These are phyloP conservation scores for Nissolia schottii DNA, from an alignment of 306 rosid species.

Conservation along the genomic window DNA sequence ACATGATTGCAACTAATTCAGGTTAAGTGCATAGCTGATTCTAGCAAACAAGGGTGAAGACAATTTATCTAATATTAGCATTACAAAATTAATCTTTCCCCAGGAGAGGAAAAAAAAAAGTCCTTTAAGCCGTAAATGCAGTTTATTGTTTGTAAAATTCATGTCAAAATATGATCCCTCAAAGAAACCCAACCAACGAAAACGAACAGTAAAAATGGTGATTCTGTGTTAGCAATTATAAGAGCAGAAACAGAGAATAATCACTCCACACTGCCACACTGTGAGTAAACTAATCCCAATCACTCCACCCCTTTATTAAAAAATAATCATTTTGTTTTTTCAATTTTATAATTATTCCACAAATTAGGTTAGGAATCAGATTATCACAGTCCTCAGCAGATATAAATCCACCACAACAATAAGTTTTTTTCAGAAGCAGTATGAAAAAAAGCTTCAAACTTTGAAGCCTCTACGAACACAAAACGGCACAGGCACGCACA, in stretches of 20 bases:
- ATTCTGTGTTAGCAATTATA: constrained; percentile 1
- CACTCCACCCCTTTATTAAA: not conserved
- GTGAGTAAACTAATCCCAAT: not conserved
- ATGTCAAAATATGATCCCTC: not conserved
- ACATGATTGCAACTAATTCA: not conserved
- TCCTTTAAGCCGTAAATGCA: constrained; percentile 5
- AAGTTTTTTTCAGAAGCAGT: not conserved
- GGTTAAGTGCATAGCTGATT: not conserved
- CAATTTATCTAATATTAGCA: constrained; percentile 5
- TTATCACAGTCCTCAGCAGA: constrained; percentile 17
- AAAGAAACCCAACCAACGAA: constrained; percentile 13
- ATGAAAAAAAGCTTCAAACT: not conserved
- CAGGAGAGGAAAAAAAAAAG: constrained; percentile 6
- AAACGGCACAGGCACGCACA: constrained; percentile 8
- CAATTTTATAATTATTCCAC: not conserved
- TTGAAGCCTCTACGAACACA: not conserved
- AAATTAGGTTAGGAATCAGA: constrained; percentile 1
- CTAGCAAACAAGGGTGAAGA: not conserved
- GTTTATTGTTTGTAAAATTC: not conserved
- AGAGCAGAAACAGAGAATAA: constrained; percentile 15
- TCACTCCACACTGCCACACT: constrained; percentile 10
- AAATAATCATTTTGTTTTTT: not conserved
- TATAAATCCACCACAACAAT: not conserved
- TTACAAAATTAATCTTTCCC: not conserved
- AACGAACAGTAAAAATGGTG: not conserved